Evolutionary conservation across 225 moss, liverwort and hornwort genomes (phyloP), one percentile per base, ranked within the genome.

Genomic region (Straminergon stramineum): DNA sequence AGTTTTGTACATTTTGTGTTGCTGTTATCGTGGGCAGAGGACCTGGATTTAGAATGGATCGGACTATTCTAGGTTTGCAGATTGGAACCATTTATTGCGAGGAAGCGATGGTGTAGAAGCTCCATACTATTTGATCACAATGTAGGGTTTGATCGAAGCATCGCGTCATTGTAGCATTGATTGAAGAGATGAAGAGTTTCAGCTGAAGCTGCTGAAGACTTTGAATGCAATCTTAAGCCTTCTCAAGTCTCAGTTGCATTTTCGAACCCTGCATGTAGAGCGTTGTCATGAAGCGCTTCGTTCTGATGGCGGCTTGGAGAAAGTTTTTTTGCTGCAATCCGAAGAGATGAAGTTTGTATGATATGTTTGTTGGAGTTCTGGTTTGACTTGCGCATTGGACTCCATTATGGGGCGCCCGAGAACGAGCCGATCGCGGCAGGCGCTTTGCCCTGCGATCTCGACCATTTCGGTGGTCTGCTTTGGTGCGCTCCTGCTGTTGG

Each of bases 391-490:
- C 78, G 76, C 86, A 82, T 91, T 60, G 79, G 64, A 78, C 58
- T 75, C 58, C 86, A 64, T 67, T 66, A 94, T 94, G 94, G 90
- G 88, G 90, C 93, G 94, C 75, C 26, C 34, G 30, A 89, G 90
- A 88, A 87, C 22, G 68, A 81, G 68, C 87, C 76, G 93, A 71
- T 88, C 92, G 76, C 89, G 92, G 71, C 89, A 84, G 66, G 84
- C 87, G 23, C 65, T 88, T n/a, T 93, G 89, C 70, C 93, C 93
- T n/a, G 90, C 92, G 73, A 86, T 93, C 39, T 91, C 94, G 22
- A 93, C 92, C 27, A 80, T 92, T 69, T 92, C 93, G 52, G 56
- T 91, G 60, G 73, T 92, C 55, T 93, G 92, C 90, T 91, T 92
- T 48, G 69, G 86, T 58, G 92, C 94, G 70, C 90, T 95, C 20